Base-by-base conservation (phyloP, 768 basidiomycete species). In the Podaxis mareebaensis region DNA sequence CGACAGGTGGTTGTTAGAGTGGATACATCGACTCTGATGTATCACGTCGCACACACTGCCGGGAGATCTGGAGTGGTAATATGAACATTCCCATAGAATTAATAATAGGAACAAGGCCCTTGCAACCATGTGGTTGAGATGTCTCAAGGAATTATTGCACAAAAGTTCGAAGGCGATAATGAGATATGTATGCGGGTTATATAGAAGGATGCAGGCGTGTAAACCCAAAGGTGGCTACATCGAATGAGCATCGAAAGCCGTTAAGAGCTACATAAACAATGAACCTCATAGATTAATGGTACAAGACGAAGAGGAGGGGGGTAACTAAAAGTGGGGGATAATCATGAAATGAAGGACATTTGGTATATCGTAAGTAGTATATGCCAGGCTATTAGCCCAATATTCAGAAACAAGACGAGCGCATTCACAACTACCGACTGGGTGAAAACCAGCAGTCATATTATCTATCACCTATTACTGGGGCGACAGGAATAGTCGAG, bases 271-370 rank as follows among this genome's bases (percentile, higher is more conserved):
- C 52, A 61, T 61, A n/a, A 53, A 53, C 60, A 61, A 28, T 61
- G 60, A 60, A 61, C 60, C 60, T 61, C 60, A 39, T 61, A 44
- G 40, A 53, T 53, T 61, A 44, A 40, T 53, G 53, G 60, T 61
- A 61, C 60, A 61, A 4, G 46, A 12, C 44, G 46, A 48, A 33
- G 12, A 30, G 17, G 15, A 53, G 22, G 36, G 24, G 51, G 12
- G 26, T 17, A 53, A 53, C 40, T 26, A 20, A 20, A 17, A 28
- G 24, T 28, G 33, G 20, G 58, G 38, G 40, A 58, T 46, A 58
- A 42, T 33, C 60, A 53, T 53, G 13, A 38, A 20, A 51, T 24
- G 26, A 28, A 24, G 26, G 28, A 58, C 40, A 46, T 44, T 28
- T 20, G 56, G 53, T 59, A 49, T 52, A 52, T 53, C 60, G 40